Evolutionary conservation across 2,329 filamentous ascomycete species (phyloP).

Genomic region (Myriangium duriaei): DNA sequence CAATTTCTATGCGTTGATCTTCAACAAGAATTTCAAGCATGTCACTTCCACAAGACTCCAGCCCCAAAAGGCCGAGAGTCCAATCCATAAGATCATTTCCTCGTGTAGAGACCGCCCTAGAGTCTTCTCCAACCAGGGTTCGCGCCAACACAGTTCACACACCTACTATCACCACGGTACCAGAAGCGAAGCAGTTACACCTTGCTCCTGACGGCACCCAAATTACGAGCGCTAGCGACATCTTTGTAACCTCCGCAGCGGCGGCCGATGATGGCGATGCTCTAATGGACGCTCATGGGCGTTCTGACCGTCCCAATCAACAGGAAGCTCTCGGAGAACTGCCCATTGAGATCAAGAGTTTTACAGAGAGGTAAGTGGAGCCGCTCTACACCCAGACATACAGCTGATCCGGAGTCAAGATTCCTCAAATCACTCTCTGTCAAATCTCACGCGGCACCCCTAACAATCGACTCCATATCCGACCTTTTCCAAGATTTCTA

Average conservation of each 20-base stretch:
- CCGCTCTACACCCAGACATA: too few species aligned
- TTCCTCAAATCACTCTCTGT: constrained; percentile 85
- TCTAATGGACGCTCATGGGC: constrained; percentile 11
- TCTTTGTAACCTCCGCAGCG: constrained; percentile 25
- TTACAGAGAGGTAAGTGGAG: constrained; percentile 68
- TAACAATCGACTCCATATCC: constrained; percentile 70
- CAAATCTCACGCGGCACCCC: constrained; percentile 73
- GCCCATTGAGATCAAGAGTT: constrained; percentile 81
- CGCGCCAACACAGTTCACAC: constrained; percentile 36
- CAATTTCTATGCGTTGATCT: not conserved
- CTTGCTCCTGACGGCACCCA: constrained; percentile 21
- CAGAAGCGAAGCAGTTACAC: constrained; percentile 29
- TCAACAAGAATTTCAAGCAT: not conserved
- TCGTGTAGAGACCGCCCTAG: constrained; percentile 30
- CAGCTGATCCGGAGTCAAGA: too few species aligned
- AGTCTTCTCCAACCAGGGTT: constrained; percentile 23
- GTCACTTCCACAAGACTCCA: not conserved
- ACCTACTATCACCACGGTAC: constrained; percentile 29
- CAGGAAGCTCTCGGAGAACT: constrained; percentile 69
- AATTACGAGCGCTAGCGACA: constrained; percentile 24
- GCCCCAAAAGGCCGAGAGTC: constrained; percentile 13
- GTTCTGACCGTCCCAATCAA: constrained; percentile 14
- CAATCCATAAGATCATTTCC: constrained; percentile 37
- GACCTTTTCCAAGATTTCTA: constrained; percentile 95
- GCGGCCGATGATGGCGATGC: constrained; percentile 13